Base-by-base conservation (phyloP, 805 yeast genomes). In the Ascoidea rubescens region DNA sequence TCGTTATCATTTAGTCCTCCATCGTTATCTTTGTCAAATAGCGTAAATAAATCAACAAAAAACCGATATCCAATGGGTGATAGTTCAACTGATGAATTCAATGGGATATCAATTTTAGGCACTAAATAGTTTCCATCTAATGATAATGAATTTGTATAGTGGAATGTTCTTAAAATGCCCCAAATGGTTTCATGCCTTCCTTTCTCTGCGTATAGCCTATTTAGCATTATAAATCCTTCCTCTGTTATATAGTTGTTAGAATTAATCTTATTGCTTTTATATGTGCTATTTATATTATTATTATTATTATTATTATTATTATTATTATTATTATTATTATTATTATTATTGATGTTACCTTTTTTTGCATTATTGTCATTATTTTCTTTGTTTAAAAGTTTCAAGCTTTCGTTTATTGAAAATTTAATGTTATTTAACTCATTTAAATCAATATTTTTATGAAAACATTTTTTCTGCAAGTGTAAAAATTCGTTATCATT, bases 121-220 rank as follows among this genome's bases (percentile, higher is more conserved):
- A 75, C 79, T n/a, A 93, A 65, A 49, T 88, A 80, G 53, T 79
- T 78, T 56, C 88, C 96, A 57, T 81, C 82, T 32, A 93, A 72
- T 0, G 96, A 87, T 5, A 93, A 70, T 0, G 97, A 89, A 61
- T 93, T 93, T 0, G 98, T 91, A 61, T 93, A 93, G 61, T 87
- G 86, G 64, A 87, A 93, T 0, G 89, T 77, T 51, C 99, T 67
- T 31, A 93, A 64, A 21, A 93, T 87, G 0, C 96, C 96, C 99
- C 99, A 93, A 0, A 88, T 84, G 0, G 98, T 93, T 63, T 93
- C 99, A 64, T 93, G 98, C 37, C 98, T 71, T 0, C 99, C 99
- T 44, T 79, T 78, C 58, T 88, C 95, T 1, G 95, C 95, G 64
- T 85, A 93, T 31, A 87, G 67, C 61, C 83, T 85, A 65, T 87